Percentiles rank a stretch among this genome's conserved stretches.
phyloP scores from a whole-genome alignment of 2,329 filamentous ascomycete genomes.

The Beauveria brongniartii region DNA sequence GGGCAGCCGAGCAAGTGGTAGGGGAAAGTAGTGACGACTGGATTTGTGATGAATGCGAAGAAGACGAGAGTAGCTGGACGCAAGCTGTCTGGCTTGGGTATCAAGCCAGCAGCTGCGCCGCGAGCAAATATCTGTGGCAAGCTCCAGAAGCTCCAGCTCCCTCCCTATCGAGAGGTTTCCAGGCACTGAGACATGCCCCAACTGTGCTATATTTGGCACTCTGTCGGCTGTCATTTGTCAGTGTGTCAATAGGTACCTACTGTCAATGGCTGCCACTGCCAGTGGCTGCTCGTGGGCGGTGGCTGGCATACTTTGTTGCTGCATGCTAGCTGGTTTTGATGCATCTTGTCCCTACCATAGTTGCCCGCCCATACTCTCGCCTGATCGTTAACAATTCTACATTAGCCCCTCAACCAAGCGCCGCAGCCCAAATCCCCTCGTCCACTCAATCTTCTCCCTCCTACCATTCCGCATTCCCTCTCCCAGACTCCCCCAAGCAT shows the following conservation, averaged over 20 bases:
- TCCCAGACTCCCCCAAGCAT: background rate
- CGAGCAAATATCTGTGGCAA: background rate
- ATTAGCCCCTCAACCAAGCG: background rate
- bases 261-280: too few species aligned
- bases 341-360: too few species aligned
- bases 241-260: too few species aligned
- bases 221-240: too few species aligned
- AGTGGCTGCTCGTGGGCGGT: too few species aligned
- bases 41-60: background rate
- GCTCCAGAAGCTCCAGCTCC: background rate
- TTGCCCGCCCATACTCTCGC: too few species aligned
- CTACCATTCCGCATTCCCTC: background rate
- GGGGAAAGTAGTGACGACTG: background rate
- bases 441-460: constrained; percentile 1
- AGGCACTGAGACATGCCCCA: background rate
- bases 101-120: background rate
- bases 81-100: background rate
- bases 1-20: background rate
- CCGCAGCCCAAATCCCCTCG: background rate
- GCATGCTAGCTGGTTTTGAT: too few species aligned
- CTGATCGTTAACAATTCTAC: too few species aligned
- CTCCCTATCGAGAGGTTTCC: background rate
- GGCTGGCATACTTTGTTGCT: too few species aligned
- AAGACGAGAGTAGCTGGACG: background rate
- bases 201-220: background rate